Percentiles rank a stretch among this genome's conserved stretches.
These are phyloP conservation scores for Fusarium algeriense DNA, from an alignment of 2,329 filamentous ascomycete genomes.

Conservation along the genomic window DNA sequence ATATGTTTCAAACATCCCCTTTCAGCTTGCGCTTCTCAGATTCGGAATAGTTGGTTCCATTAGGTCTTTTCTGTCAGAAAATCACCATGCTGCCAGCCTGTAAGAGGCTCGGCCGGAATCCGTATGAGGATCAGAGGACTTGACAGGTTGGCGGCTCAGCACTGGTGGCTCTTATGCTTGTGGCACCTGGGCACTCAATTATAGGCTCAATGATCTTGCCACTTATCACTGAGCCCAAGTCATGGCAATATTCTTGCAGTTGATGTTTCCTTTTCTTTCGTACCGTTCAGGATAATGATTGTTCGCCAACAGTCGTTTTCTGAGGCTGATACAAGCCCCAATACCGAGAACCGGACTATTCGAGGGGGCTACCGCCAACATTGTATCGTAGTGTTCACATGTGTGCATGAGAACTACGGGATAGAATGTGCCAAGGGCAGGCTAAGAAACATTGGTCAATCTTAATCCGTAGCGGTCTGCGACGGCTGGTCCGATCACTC, in stretches of 20 bases:
- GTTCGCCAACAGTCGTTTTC: not conserved
- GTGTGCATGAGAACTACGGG: constrained; percentile 4
- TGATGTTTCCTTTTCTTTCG: not conserved
- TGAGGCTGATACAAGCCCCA: too few relatives aligned
- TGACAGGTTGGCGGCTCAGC: constrained; percentile 18
- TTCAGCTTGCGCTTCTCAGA: constrained; percentile 35
- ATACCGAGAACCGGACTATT: too few relatives aligned
- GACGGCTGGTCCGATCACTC: constrained; percentile 31
- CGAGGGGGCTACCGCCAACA: too few relatives aligned
- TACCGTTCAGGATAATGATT: too few relatives aligned
- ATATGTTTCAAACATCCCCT: constrained; percentile 44
- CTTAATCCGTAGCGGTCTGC: constrained; percentile 40
- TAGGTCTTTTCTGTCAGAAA: constrained; percentile 20
- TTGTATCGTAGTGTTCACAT: not conserved
- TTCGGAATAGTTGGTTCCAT: constrained; percentile 35
- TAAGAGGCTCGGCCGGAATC: constrained; percentile 37
- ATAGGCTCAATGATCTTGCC: not conserved
- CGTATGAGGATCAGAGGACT: constrained; percentile 10
- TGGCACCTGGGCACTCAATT: not conserved
- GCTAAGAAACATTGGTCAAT: constrained; percentile 33
- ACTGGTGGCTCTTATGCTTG: not conserved
- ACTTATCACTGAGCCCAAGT: not conserved
- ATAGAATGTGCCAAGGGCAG: constrained; percentile 33
- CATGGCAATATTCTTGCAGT: not conserved
- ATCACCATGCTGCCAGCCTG: constrained; percentile 10